A percentile compares a stretch with the other conserved stretches of the same genome.
phyloP scores from a whole-genome alignment of 2,329 filamentous ascomycete species.

The Xylaria sp. region DNA sequence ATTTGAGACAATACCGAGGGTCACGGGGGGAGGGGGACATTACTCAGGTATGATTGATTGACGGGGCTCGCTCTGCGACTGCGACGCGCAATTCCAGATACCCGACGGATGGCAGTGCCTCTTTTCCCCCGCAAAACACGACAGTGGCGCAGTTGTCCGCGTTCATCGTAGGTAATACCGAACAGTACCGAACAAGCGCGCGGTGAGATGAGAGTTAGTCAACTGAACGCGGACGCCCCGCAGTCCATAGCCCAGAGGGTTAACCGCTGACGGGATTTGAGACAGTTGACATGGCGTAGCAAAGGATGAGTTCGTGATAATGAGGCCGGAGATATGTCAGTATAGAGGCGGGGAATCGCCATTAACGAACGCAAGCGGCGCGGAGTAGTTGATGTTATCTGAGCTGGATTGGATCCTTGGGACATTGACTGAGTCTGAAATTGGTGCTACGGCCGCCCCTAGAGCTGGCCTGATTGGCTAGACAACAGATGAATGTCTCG shows the following conservation, averaged over 20 bases:
- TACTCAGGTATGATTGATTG: slow-evolving; percentile 11
- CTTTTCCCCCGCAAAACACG: slow-evolving; percentile 20
- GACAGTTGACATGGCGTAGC: slow-evolving; percentile 11
- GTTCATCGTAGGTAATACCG: slow-evolving; percentile 20
- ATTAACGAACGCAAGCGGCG: slow-evolving; percentile 2
- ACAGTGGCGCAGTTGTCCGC: slow-evolving; percentile 29
- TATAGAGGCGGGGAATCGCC: background rate
- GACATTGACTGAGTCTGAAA: background rate
- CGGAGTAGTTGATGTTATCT: slow-evolving; percentile 4
- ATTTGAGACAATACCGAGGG: slow-evolving; percentile 25
- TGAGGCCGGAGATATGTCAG: background rate
- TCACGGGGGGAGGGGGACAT: slow-evolving; percentile 12
- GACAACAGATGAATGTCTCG: slow-evolving; percentile 36
- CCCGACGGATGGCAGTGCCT: slow-evolving; percentile 34
- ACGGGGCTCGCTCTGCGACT: slow-evolving; percentile 22
- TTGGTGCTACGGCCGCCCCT: slow-evolving; percentile 21
- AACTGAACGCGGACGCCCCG: slow-evolving; percentile 21
- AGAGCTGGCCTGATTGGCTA: slow-evolving; percentile 29
- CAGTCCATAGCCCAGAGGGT: slow-evolving; percentile 1
- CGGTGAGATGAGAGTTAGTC: slow-evolving; percentile 17
- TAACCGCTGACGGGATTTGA: background rate
- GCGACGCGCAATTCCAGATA: slow-evolving; percentile 37
- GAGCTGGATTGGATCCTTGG: slow-evolving; percentile 18
- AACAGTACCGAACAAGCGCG: slow-evolving; percentile 19
- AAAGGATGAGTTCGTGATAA: slow-evolving; percentile 7